Base-by-base conservation (phyloP, 2,329 filamentous ascomycete species). In the Pseudocercospora eumusae region DNA sequence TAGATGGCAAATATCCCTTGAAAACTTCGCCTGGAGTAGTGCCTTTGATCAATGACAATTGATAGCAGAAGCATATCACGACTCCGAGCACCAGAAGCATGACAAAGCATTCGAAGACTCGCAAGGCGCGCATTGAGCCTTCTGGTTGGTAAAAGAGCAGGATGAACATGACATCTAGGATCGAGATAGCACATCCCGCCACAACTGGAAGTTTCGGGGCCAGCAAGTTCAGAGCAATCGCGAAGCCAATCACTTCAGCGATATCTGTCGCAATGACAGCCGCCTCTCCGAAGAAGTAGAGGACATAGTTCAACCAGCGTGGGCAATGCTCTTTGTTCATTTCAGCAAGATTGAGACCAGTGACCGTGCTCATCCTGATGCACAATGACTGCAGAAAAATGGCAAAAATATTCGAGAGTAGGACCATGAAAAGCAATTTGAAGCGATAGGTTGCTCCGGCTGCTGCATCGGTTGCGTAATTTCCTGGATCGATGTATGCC, bases 401-500 rank as follows among this genome's bases (percentile, higher is more conserved):
- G 67, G 88, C 88, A 69, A 90, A 88, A 56, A 90, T 69, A 72
- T 91, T 91, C 74, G 85, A 86, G 69, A 89, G 78, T 9, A 91
- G 78, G 47, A 90, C 83, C 67, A 90, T 80, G 76, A 90, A 90
- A 2, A 91, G 81, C 33, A 90, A 80, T 44, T 79, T 81, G 77
- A 86, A 91, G 60, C 81, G 82, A 73, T 87, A 89, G 0, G 82
- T 81, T 4, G 88, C 85, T 57, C 88, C 88, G 50, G 88, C 88
- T 7, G 86, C 84, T 53, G 90, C 84, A 73, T 88, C 88, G 20
- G 88, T 90, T 0, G 88, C 82, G 71, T 90, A 91, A 74, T 91
- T 90, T 72, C 78, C 78, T 11, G 79, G 80, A 70, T 82, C 80
- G 55, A 81, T 81, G 68, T 82, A 82, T 18, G 80, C 79, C 55